Evolutionary conservation across 768 basidiomycete species (phyloP).

Genomic region (Boletus coccyginus): DNA sequence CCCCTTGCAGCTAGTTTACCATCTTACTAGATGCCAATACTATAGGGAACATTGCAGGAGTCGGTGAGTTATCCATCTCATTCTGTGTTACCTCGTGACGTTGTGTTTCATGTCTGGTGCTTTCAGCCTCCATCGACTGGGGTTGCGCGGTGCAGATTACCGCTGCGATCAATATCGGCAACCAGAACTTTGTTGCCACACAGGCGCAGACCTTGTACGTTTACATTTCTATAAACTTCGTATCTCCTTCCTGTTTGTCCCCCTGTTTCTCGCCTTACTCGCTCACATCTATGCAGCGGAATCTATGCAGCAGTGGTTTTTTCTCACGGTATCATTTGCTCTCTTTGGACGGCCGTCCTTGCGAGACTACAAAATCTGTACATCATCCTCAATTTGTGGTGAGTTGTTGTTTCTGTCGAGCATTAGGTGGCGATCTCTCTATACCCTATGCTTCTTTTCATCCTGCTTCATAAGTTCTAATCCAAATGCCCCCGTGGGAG

Average conservation of each 20-base stretch:
- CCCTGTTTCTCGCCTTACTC: neutral
- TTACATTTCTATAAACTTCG: neutral
- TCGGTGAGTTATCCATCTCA: conserved; percentile 24
- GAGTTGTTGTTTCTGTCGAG: conserved; percentile 25
- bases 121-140: conserved; percentile 61
- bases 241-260: neutral
- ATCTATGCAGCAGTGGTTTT: conserved; percentile 62
- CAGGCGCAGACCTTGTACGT: conserved; percentile 44
- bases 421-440: too few relatives aligned
- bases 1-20: neutral
- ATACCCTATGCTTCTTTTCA: too few relatives aligned
- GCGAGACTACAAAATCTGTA: conserved; percentile 72
- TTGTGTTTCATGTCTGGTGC: neutral
- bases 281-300: conserved; percentile 40
- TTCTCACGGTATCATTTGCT: conserved; percentile 62
- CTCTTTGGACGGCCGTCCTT: conserved; percentile 60
- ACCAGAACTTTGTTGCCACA: conserved; percentile 38
- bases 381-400: conserved; percentile 68
- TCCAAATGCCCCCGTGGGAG: too few relatives aligned
- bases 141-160: conserved; percentile 62
- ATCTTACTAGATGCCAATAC: conserved; percentile 45
- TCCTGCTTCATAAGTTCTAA: neutral
- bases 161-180: conserved; percentile 59
- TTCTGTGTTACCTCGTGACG: neutral
- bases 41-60: conserved; percentile 45